Conservation (phyloP, 2,329 filamentous ascomycete genomes). For the Pestalotiopsis sp. region DNA sequence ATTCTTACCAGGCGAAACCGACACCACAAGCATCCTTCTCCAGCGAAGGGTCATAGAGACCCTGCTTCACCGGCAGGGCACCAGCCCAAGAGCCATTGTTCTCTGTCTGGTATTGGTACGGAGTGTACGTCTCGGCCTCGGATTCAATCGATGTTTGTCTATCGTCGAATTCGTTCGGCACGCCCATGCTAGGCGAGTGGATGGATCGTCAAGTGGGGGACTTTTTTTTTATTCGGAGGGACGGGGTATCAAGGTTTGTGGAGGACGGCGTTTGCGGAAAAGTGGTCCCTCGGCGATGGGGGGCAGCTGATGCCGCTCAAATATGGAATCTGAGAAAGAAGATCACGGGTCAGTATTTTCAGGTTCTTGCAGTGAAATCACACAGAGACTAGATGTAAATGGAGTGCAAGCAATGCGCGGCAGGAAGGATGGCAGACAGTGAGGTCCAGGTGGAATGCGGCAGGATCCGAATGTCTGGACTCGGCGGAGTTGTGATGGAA, state of each 20-base stretch:
- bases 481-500: not conserved
- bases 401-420: not conserved
- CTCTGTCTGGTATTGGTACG: constrained; percentile 86
- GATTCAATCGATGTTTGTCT: constrained; percentile 65
- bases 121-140: constrained; percentile 62
- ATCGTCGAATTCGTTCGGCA: constrained; percentile 69
- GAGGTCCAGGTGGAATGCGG: not conserved
- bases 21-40: constrained; percentile 99
- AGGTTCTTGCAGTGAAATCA: not conserved
- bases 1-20: constrained; percentile 85
- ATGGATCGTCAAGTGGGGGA: constrained; percentile 16
- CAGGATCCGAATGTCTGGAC: constrained; percentile 5
- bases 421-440: not conserved
- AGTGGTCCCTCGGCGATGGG: constrained; percentile 12
- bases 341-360: not conserved
- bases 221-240: constrained; percentile 1
- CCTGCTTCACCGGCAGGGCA: constrained; percentile 94
- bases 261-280: constrained; percentile 12
- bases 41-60: constrained; percentile 92
- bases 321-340: constrained; percentile 1
- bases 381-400: not conserved
- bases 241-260: constrained; percentile 20
- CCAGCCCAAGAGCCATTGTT: constrained; percentile 90
- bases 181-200: constrained; percentile 70
- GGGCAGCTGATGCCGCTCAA: constrained; percentile 18